phyloP scores from a whole-genome alignment of 176 grass and related monocot genomes.

The Oryza officinalis region DNA sequence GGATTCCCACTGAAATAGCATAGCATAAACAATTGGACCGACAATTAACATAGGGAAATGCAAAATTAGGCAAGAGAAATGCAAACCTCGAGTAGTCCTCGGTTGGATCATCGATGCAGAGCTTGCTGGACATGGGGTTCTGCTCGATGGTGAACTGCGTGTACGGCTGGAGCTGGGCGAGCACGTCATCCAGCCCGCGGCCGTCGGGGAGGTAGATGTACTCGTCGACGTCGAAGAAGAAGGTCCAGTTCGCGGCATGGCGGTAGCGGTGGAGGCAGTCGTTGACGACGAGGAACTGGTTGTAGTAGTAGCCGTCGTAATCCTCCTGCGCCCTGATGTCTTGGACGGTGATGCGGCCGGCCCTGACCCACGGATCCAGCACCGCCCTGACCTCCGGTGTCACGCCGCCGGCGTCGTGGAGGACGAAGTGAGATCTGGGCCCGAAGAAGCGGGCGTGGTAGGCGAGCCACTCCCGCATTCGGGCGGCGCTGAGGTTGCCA shows the following conservation, averaged over 20 bases:
- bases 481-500: conserved; percentile 66
- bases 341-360: conserved; percentile 60
- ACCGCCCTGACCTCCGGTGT: conserved; percentile 59
- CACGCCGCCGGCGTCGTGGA: conserved; percentile 84
- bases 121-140: conserved; percentile 85
- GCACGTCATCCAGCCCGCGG: conserved; percentile 47
- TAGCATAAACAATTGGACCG: conserved; percentile 33
- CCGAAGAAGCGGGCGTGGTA: conserved; percentile 86
- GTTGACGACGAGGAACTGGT: conserved; percentile 90
- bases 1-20: conserved; percentile 25
- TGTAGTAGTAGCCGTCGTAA: conserved; percentile 89
- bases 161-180: conserved; percentile 50
- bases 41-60: conserved; percentile 10
- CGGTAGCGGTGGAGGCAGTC: conserved; percentile 84
- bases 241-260: conserved; percentile 82
- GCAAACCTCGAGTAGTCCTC: conserved; percentile 61
- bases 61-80: conserved; percentile 3
- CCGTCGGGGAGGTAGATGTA: conserved; percentile 66
- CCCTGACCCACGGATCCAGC: conserved; percentile 70
- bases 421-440: conserved; percentile 61
- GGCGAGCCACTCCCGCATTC: conserved; percentile 76
- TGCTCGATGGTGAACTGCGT: conserved; percentile 96
- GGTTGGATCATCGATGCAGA: conserved; percentile 55
- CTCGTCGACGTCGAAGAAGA: conserved; percentile 93
- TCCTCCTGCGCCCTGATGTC: conserved; percentile 70